Evolutionary conservation across 169 alveolate genomes (phyloP), one percentile per base, ranked within the genome.

Genomic region (Eimeria necatrix): DNA sequence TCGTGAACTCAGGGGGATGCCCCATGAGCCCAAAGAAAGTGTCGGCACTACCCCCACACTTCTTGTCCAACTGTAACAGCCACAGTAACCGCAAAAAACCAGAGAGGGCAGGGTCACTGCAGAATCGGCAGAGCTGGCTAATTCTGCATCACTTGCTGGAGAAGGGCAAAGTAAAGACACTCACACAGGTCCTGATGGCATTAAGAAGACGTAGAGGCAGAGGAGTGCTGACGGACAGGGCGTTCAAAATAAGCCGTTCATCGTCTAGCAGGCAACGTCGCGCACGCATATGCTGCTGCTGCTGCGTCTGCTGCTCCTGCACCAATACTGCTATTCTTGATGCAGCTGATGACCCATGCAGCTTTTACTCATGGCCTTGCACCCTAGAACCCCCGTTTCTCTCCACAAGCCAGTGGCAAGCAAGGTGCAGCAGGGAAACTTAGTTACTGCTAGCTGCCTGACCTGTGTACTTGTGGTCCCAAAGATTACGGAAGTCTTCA

Each of bases 21-120:
- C 93, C 93, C 68, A 86, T 53, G 10, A 61, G 61, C 80, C 61
- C 24, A 16, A 86, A 49, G 68, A 86, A 86, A 41, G 20, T 10
- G 48, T 86, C 93, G 52, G 48, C 83, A 22, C 49, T 49, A 14
- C 83, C 83, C 6, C 68, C 24, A n/a, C 93, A 86, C 68, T 48
- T 64, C 18, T 6, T 48, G 9, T 86, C 93, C 24, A 86, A 46
- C 93, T 86, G 84, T 46, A 14, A 52, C 78, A 68, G 78, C 78
- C n/a, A 56, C 68, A 56, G 22, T 56, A 56, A 0, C 78, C n/a
- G 46, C 78, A 12, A 68, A 16, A 24, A 7, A 32, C 0, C 41
- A 32, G 2, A 32, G 41, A 18, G 20, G 20, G 68, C 68, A 56
- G 2, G 68, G 68, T 18, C 20, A 14, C 68, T 56, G 68, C 68